These are phyloP conservation scores for Rubia yunnanensis DNA, from an alignment of 257 asterid species.

Conservation along the genomic window DNA sequence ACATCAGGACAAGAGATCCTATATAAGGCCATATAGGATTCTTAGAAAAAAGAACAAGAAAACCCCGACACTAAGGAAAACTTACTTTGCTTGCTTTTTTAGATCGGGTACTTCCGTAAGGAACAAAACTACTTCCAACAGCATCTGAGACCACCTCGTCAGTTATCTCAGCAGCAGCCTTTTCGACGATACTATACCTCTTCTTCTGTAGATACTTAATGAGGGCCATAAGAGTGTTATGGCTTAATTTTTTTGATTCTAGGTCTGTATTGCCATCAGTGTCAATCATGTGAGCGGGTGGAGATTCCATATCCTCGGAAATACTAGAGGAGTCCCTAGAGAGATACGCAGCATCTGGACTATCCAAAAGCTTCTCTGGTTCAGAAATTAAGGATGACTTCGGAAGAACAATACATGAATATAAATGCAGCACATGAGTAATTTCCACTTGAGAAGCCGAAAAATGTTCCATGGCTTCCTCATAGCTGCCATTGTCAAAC, in stretches of 20 bases:
- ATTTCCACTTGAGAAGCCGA: slow-evolving; percentile 92
- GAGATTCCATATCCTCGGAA: slow-evolving; percentile 78
- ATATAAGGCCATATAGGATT: neutral
- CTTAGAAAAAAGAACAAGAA: neutral
- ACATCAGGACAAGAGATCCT: slow-evolving; percentile 9
- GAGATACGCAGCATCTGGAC: slow-evolving; percentile 47
- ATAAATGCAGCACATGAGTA: slow-evolving; percentile 70
- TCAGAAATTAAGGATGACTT: slow-evolving; percentile 76
- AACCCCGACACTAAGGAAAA: slow-evolving; percentile 2
- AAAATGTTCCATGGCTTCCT: slow-evolving; percentile 97
- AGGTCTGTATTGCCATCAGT: slow-evolving; percentile 64
- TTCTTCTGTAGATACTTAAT: slow-evolving; percentile 86
- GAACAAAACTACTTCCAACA: slow-evolving; percentile 61
- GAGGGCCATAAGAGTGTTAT: slow-evolving; percentile 94
- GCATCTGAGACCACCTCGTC: slow-evolving; percentile 98
- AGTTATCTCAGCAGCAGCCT: slow-evolving; percentile 97
- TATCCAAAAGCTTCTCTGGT: slow-evolving; percentile 64
- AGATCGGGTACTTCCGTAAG: slow-evolving; percentile 55
- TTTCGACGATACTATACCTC: slow-evolving; percentile 68
- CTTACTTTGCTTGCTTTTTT: slow-evolving; percentile 64
- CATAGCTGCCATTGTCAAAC: slow-evolving; percentile 85
- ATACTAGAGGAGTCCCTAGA: slow-evolving; percentile 83
- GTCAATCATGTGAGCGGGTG: slow-evolving; percentile 38
- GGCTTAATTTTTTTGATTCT: slow-evolving; percentile 86
- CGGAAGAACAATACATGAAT: slow-evolving; percentile 78